Evolutionary conservation across 2,329 filamentous ascomycete genomes (phyloP).

Genomic region (Colletotrichum musicola): DNA sequence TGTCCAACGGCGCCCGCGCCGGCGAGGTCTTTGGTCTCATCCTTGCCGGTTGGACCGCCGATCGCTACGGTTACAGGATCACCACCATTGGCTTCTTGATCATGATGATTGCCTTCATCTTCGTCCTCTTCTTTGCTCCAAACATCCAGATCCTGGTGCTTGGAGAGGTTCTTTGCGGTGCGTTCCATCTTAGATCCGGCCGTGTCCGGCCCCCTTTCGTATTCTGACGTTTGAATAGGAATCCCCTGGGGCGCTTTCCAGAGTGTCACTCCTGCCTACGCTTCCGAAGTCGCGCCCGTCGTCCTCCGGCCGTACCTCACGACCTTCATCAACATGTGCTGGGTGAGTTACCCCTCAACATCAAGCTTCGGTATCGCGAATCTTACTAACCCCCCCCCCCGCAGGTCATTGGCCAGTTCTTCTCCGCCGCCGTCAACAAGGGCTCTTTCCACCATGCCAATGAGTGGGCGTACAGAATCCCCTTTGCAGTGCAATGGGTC

Average conservation of each 20-base stretch:
- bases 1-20: conserved; percentile 65
- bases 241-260: conserved; percentile 68
- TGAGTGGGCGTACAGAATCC: conserved; percentile 63
- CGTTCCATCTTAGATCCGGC: conserved; percentile 21
- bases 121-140: conserved; percentile 65
- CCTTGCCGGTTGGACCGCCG: conserved; percentile 64
- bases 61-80: conserved; percentile 63
- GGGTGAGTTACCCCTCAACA: conserved; percentile 47
- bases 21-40: conserved; percentile 69
- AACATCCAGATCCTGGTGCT: conserved; percentile 60
- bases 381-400: not conserved
- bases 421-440: conserved; percentile 61
- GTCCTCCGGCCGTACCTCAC: conserved; percentile 65
- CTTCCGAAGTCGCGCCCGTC: conserved; percentile 63
- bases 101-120: conserved; percentile 63
- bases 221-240: conserved; percentile 48
- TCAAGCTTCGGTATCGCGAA: not conserved
- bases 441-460: conserved; percentile 53
- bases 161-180: conserved; percentile 60
- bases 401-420: conserved; percentile 63
- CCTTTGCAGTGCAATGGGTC: conserved; percentile 66
- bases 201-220: not conserved
- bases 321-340: conserved; percentile 69
- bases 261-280: conserved; percentile 65
- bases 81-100: conserved; percentile 62